phyloP scores from a whole-genome alignment of 164 flowering plant species.

The Malania oleifera region DNA sequence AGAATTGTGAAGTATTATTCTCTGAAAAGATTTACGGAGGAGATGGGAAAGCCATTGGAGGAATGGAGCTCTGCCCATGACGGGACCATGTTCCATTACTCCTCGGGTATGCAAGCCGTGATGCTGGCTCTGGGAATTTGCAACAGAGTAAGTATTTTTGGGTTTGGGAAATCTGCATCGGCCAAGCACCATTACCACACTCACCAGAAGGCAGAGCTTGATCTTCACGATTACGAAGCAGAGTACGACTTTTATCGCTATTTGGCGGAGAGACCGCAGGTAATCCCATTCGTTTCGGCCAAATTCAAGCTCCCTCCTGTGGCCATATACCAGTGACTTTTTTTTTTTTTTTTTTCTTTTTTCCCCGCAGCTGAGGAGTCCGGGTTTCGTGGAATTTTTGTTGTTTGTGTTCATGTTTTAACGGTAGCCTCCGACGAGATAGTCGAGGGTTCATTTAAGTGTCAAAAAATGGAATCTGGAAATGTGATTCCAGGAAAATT shows the following conservation, averaged over 20 bases:
- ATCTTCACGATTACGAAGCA: constrained; percentile 81
- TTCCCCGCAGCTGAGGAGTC: too few species aligned
- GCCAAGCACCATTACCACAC: constrained; percentile 96
- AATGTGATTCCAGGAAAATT: constrained; percentile 4
- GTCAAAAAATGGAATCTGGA: constrained; percentile 10
- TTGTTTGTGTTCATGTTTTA: constrained; percentile 6
- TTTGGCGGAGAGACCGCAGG: constrained; percentile 45
- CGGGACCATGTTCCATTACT: constrained; percentile 79
- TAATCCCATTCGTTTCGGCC: constrained; percentile 66
- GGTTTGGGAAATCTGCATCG: constrained; percentile 69
- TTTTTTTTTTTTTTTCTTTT: too few species aligned
- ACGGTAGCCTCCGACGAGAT: constrained; percentile 7
- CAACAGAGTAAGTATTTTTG: constrained; percentile 78
- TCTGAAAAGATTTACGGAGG: constrained; percentile 58
- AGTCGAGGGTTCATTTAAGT: constrained; percentile 4
- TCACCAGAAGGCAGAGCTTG: constrained; percentile 83
- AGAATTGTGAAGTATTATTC: constrained; percentile 94
- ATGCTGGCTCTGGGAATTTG: constrained; percentile 90
- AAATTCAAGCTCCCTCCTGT: constrained; percentile 75
- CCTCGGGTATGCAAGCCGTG: constrained; percentile 98
- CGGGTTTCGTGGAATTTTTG: not conserved
- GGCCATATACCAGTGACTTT: constrained; percentile 47
- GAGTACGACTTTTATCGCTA: constrained; percentile 77
- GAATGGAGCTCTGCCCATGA: constrained; percentile 75
- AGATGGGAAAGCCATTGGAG: constrained; percentile 47